phyloP scores from a whole-genome alignment of 2,329 filamentous ascomycete genomes.

The Hawksworthiomyces lignivorus region DNA sequence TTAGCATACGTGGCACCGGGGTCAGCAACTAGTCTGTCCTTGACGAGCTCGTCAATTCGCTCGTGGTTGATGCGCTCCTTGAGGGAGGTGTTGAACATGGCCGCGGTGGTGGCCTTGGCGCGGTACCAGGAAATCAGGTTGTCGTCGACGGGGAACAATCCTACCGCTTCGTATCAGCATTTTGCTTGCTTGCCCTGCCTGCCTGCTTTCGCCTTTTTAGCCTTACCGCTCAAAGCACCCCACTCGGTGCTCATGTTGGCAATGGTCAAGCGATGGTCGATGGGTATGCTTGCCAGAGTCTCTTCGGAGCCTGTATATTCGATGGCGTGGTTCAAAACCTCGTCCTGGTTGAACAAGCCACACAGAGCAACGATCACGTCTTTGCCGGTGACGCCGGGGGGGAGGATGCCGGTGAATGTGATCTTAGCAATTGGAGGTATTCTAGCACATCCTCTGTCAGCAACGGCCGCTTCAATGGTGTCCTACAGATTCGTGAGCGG shows the following conservation, averaged over 20 bases:
- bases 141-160: constrained; percentile 73
- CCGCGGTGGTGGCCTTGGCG: constrained; percentile 64
- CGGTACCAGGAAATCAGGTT: constrained; percentile 67
- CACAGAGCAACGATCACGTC: constrained; percentile 89
- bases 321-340: constrained; percentile 84
- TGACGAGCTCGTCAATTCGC: constrained; percentile 63
- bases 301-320: constrained; percentile 78
- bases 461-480: too few relatives aligned
- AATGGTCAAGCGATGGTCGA: constrained; percentile 65
- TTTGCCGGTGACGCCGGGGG: constrained; percentile 78
- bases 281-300: constrained; percentile 58
- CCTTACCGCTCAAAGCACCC: constrained; percentile 49
- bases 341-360: constrained; percentile 75
- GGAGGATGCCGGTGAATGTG: constrained; percentile 66
- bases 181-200: constrained; percentile 17
- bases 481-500: too few relatives aligned
- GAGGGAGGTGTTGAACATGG: constrained; percentile 44
- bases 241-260: constrained; percentile 73
- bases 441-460: neutral
- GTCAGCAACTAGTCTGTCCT: constrained; percentile 62
- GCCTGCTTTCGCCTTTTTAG: neutral
- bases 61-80: constrained; percentile 62
- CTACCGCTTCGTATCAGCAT: neutral
- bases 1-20: constrained; percentile 76
- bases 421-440: constrained; percentile 63